These are phyloP conservation scores for Gaultheria prostrata DNA, from an alignment of 148 eudicot genomes.

Conservation along the genomic window DNA sequence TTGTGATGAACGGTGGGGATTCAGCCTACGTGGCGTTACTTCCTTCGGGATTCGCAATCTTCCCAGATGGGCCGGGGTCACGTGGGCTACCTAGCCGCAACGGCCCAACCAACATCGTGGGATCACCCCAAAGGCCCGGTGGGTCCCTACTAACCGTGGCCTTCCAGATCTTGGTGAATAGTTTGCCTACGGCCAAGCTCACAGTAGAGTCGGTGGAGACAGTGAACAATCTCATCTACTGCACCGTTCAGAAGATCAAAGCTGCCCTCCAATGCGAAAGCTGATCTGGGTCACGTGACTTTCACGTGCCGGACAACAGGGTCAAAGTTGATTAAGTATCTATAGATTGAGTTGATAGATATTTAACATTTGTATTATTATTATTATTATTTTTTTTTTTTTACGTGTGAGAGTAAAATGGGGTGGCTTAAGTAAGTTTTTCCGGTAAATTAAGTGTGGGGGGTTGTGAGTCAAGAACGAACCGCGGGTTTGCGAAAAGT, in stretches of 20 bases:
- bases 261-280: slow-evolving; percentile 72
- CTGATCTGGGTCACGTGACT: slow-evolving; percentile 14
- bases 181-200: slow-evolving; percentile 86
- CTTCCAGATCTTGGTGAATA: slow-evolving; percentile 85
- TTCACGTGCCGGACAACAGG: not conserved
- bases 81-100: slow-evolving; percentile 26
- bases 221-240: slow-evolving; percentile 73
- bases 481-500: slow-evolving; percentile 46
- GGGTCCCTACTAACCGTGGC: slow-evolving; percentile 86
- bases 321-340: not conserved
- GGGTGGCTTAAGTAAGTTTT: not conserved
- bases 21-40: slow-evolving; percentile 84
- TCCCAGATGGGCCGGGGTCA: slow-evolving; percentile 58
- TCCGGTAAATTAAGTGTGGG: slow-evolving; percentile 22
- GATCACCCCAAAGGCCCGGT: slow-evolving; percentile 28
- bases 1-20: slow-evolving; percentile 97
- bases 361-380: not conserved
- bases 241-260: slow-evolving; percentile 89
- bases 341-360: not conserved
- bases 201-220: slow-evolving; percentile 94
- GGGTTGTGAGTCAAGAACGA: slow-evolving; percentile 95
- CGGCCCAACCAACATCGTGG: not conserved
- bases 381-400: not conserved
- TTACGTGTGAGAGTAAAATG: not conserved
- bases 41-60: slow-evolving; percentile 85